A percentile compares a stretch with the other conserved stretches of the same genome.
Evolutionary conservation across 805 yeast genomes (phyloP).

Genomic region (Ogataea paradorogensis): DNA sequence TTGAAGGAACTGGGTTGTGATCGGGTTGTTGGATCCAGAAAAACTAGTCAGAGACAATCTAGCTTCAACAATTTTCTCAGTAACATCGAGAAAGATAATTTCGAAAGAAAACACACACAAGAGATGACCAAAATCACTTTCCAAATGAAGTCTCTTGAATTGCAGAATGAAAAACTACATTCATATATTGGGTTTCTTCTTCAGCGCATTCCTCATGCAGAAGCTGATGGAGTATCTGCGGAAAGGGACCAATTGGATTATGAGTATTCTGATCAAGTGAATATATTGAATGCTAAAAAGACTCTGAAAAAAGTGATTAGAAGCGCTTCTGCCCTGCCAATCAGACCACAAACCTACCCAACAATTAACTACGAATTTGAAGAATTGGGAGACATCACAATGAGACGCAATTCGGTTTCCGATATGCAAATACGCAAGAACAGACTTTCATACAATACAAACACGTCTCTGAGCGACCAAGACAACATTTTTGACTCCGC

Average conservation of each 20-base stretch:
- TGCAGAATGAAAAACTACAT: conserved; percentile 54
- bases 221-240: conserved; percentile 25
- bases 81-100: conserved; percentile 25
- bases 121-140: conserved; percentile 51
- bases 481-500: conserved; percentile 21
- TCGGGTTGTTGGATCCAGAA: conserved; percentile 11
- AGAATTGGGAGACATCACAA: conserved; percentile 1
- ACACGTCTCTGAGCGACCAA: conserved; percentile 18
- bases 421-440: conserved; percentile 11
- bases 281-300: conserved; percentile 47
- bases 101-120: conserved; percentile 35
- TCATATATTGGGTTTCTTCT: conserved; percentile 57
- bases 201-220: conserved; percentile 36
- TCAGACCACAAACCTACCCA: conserved; percentile 20
- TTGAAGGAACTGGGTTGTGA: conserved; percentile 13
- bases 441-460: conserved; percentile 20
- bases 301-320: conserved; percentile 36
- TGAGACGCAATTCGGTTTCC: conserved; percentile 15
- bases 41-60: conserved; percentile 22
- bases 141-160: conserved; percentile 49
- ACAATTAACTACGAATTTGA: conserved; percentile 5
- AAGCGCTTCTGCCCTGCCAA: conserved; percentile 34
- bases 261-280: conserved; percentile 53
- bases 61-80: conserved; percentile 26
- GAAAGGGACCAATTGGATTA: conserved; percentile 24